Base-by-base conservation (phyloP, 768 basidiomycete species). In the Coprinopsis strossmayeri region DNA sequence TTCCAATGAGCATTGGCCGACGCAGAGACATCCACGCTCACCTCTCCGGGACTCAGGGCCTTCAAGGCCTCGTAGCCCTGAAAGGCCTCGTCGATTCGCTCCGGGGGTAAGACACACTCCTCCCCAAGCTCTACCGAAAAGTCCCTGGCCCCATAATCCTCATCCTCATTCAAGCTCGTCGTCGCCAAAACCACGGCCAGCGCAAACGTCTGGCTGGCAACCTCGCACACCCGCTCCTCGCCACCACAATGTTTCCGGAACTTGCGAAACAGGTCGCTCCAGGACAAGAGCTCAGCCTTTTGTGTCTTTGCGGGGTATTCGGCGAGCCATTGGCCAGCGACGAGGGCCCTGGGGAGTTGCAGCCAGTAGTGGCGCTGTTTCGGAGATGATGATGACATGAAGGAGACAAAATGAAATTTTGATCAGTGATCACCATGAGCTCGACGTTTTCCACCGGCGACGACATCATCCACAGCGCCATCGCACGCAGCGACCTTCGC, bases 161-260 rank as follows among this genome's bases (percentile, higher is more conserved):
- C 74, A 49, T 86, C 78, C 50, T 80, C 81, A 51, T 82, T 76
- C 28, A 58, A 52, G 1, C 72, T 67, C 37, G 70, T 70, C 0
- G 74, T 70, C 10, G 69, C 64, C 23, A 82, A 69, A 38, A 85
- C 69, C 26, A 86, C 59, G 3, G 79, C 76, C 25, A 91, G 67
- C 0, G 74, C 72, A 26, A 82, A 84, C 0, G 80, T 88, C 57
- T 84, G 79, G 0, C 72, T 76, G 5, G 41, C 48, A 43, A 43
- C 7, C 30, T 50, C 48, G 12, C 32, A 25, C 15, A 83, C 85
- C 51, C 88, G 70, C 55, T 84, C 80, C 2, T 80, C 72, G 12
- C 85, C 69, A 49, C 82, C 81, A 52, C 83, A 85, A 55, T 93
- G 91, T 54, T 93, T 93, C 61, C 86, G 82, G 69, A 89, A 91